These are phyloP conservation scores for Escallonia rubra DNA, from an alignment of 129 eudicot species.

Conservation along the genomic window DNA sequence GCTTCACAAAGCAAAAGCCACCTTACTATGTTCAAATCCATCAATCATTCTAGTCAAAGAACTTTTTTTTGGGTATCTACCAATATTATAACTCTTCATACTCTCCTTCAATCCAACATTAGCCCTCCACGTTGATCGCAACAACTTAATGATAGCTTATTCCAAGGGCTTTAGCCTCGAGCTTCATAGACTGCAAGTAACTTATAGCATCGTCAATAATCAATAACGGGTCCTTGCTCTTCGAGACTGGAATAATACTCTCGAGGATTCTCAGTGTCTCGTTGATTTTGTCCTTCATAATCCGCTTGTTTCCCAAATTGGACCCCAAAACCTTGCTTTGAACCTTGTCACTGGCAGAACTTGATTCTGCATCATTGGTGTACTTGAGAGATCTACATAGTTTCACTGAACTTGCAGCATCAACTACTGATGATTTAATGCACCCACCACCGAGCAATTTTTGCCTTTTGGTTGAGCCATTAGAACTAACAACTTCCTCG, in stretches of 20 bases:
- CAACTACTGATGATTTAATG: conserved; percentile 19
- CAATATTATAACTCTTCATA: not conserved
- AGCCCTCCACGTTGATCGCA: not conserved
- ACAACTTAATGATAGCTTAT: conserved; percentile 8
- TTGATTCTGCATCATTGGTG: conserved; percentile 23
- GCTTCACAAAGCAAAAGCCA: conserved; percentile 10
- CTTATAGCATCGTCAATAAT: conserved; percentile 41
- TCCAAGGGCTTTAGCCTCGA: conserved; percentile 32
- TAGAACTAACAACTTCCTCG: conserved; percentile 34
- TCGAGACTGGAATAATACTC: conserved; percentile 37
- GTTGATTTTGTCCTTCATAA: conserved; percentile 31
- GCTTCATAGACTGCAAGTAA: conserved; percentile 36
- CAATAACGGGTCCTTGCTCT: conserved; percentile 35
- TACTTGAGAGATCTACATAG: conserved; percentile 7
- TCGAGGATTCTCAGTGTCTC: conserved; percentile 28
- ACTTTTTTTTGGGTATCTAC: not conserved
- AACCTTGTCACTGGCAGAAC: conserved; percentile 7
- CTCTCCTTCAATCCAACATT: not conserved
- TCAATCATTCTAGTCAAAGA: conserved; percentile 17
- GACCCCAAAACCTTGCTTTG: conserved; percentile 11
- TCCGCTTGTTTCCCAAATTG: conserved; percentile 7
- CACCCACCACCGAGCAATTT: conserved; percentile 36
- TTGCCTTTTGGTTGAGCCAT: conserved; percentile 41
- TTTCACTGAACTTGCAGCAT: not conserved
- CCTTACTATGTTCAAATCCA: conserved; percentile 21